Conservation (phyloP, 768 basidiomycete genomes). For the Leccinum uliginosum region DNA sequence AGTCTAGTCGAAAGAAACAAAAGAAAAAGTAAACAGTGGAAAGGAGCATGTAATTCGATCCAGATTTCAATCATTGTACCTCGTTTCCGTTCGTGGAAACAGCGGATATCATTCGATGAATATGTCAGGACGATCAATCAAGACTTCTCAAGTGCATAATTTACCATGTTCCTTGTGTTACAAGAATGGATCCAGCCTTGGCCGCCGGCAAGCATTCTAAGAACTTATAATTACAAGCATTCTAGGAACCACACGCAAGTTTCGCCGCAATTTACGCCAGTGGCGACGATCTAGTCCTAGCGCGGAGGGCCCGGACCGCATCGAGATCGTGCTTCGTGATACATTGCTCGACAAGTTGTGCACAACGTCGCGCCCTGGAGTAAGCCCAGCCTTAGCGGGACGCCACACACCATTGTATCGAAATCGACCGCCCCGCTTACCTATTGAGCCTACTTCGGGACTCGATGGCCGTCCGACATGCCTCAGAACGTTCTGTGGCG, state of each 20-base stretch:
- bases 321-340: constrained; percentile 16
- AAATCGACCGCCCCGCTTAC: constrained; percentile 30
- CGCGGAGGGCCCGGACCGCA: constrained; percentile 20
- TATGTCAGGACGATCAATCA: too few relatives aligned
- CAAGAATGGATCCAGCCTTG: neutral
- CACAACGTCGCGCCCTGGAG: constrained; percentile 27
- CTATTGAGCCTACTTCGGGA: constrained; percentile 46
- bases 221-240: too few relatives aligned
- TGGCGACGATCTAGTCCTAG: constrained; percentile 8
- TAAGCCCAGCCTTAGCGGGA: neutral
- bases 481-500: constrained; percentile 53
- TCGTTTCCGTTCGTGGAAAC: neutral
- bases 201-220: neutral
- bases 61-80: neutral
- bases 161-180: neutral
- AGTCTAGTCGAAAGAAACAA: constrained; percentile 43
- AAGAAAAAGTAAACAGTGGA: constrained; percentile 34
- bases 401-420: neutral
- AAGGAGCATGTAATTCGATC: neutral
- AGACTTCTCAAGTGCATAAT: neutral
- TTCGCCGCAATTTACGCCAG: constrained; percentile 5
- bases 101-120: neutral
- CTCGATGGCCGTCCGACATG: constrained; percentile 52
- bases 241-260: neutral
- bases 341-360: constrained; percentile 25